Conservation (phyloP, 164 flowering plant genomes). For the Warburgia ugandensis region DNA sequence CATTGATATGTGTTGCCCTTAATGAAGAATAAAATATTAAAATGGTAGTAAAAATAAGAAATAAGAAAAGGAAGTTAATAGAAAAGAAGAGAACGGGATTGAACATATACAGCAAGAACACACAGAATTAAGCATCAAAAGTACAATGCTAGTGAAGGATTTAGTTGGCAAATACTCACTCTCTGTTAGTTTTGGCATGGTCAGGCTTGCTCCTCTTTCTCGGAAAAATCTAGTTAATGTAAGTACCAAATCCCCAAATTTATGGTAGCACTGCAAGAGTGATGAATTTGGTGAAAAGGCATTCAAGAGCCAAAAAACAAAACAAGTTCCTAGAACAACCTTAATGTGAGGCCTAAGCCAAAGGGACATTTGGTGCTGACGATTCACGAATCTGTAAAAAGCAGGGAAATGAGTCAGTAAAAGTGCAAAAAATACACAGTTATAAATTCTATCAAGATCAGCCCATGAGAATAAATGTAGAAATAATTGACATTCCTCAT, state of each 20-base stretch:
- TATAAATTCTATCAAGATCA: background rate
- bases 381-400: slow-evolving; percentile 54
- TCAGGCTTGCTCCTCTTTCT: too few relatives aligned
- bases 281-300: slow-evolving; percentile 5
- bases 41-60: too few relatives aligned
- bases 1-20: too few relatives aligned
- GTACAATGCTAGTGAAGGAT: too few relatives aligned
- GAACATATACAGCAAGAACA: too few relatives aligned
- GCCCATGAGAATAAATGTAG: background rate
- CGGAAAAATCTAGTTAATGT: slow-evolving; percentile 80
- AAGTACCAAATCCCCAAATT: slow-evolving; percentile 83
- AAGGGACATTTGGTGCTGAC: slow-evolving; percentile 66
- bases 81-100: too few relatives aligned
- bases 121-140: too few relatives aligned
- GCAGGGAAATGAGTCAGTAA: background rate
- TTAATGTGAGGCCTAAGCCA: slow-evolving; percentile 92
- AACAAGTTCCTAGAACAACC: slow-evolving; percentile 29
- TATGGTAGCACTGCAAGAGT: slow-evolving; percentile 67
- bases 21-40: too few relatives aligned
- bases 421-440: background rate
- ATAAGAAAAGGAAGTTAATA: too few relatives aligned
- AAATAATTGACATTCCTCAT: too few relatives aligned
- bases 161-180: too few relatives aligned
- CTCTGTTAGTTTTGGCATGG: too few relatives aligned
- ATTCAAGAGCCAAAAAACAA: slow-evolving; percentile 5